phyloP scores from a whole-genome alignment of 73 alveolate genomes.

The Paramecium octaurelia region DNA sequence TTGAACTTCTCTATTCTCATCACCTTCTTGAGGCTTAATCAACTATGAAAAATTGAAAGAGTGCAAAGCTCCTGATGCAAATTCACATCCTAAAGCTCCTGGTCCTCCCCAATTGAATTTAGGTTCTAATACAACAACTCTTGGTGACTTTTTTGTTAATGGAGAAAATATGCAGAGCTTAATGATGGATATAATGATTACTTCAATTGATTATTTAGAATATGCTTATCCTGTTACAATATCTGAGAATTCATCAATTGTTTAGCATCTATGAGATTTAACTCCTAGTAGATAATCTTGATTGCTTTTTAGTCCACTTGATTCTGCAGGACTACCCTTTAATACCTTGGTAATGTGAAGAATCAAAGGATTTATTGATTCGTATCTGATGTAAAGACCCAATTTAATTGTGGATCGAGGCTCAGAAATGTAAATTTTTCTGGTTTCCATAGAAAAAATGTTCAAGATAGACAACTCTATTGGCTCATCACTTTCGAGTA shows the following conservation, averaged over 20 bases:
- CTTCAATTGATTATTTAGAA: not conserved
- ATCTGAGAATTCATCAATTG: not conserved
- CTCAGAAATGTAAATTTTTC: not conserved
- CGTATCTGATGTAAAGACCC: not conserved
- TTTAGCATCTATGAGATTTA: not conserved
- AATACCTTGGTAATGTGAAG: constrained; percentile 10
- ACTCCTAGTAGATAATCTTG: constrained; percentile 14
- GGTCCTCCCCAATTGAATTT: constrained; percentile 7
- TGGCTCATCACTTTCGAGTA: constrained; percentile 39
- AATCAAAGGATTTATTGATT: not conserved
- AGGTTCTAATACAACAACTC: not conserved
- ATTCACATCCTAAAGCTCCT: constrained; percentile 43
- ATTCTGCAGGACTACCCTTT: not conserved
- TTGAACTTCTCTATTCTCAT: not conserved
- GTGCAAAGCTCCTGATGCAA: constrained; percentile 28
- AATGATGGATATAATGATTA: not conserved
- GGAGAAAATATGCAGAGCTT: not conserved
- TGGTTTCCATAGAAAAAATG: not conserved
- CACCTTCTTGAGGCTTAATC: not conserved
- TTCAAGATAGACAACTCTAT: not conserved
- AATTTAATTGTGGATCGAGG: constrained; percentile 12
- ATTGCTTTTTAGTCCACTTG: not conserved
- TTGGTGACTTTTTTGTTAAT: not conserved
- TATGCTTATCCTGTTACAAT: not conserved
- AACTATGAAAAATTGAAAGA: not conserved